phyloP scores from a whole-genome alignment of 2,329 filamentous ascomycete genomes.

The Coniochaeta hoffmannii region DNA sequence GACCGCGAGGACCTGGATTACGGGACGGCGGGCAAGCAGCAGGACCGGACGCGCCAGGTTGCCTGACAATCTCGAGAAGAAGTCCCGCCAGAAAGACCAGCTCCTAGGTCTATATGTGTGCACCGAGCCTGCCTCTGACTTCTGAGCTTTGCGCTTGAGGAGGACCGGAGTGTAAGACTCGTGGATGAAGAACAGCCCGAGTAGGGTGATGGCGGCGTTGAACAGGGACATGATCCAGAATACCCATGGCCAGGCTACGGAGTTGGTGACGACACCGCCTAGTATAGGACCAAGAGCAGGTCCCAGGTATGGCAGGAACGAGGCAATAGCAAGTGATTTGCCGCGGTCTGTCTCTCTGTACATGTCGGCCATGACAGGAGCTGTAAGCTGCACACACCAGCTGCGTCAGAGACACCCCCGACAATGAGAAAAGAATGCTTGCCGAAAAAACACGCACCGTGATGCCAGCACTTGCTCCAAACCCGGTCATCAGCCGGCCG shows the following conservation, averaged over 20 bases:
- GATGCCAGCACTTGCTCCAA: slow-evolving; percentile 21
- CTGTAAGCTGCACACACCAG: slow-evolving; percentile 17
- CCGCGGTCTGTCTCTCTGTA: slow-evolving; percentile 26
- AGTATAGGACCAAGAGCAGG: slow-evolving; percentile 62
- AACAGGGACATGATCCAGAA: slow-evolving; percentile 59
- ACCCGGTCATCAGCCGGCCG: slow-evolving; percentile 12
- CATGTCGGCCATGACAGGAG: slow-evolving; percentile 27
- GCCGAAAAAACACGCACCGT: slow-evolving; percentile 14
- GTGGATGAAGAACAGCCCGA: slow-evolving; percentile 48
- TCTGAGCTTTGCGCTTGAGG: slow-evolving; percentile 46
- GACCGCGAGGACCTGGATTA: slow-evolving; percentile 35
- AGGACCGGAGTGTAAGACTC: slow-evolving; percentile 59
- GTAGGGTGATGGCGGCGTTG: slow-evolving; percentile 45
- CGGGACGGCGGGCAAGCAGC: slow-evolving; percentile 15
- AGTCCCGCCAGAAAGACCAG: slow-evolving; percentile 10
- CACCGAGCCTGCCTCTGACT: slow-evolving; percentile 15
- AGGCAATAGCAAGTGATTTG: slow-evolving; percentile 25
- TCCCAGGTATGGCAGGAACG: slow-evolving; percentile 36
- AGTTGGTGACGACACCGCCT: slow-evolving; percentile 57
- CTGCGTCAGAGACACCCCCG: background rate
- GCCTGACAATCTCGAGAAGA: slow-evolving; percentile 21
- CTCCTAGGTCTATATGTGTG: slow-evolving; percentile 23
- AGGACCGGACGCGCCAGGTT: slow-evolving; percentile 9
- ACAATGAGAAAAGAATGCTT: background rate
- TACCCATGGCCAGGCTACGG: slow-evolving; percentile 61